These are phyloP conservation scores for Zarea fungicola DNA, from an alignment of 2,329 filamentous ascomycete species.

Conservation along the genomic window DNA sequence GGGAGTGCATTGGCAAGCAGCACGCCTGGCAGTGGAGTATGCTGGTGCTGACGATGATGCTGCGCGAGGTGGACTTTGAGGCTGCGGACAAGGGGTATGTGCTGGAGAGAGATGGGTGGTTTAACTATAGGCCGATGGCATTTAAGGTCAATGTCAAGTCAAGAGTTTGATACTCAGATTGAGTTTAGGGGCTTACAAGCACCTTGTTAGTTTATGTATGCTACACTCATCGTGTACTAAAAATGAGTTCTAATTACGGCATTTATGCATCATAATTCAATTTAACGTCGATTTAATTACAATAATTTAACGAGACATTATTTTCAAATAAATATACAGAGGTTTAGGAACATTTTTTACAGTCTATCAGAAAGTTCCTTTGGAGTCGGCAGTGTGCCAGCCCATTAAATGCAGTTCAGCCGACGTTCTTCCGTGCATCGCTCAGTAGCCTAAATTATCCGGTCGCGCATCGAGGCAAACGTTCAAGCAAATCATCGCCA, in stretches of 20 bases:
- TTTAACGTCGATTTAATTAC: no score
- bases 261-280: no score
- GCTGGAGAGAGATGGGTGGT: slow-evolving; percentile 45
- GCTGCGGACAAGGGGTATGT: slow-evolving; percentile 34
- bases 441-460: slow-evolving; percentile 3
- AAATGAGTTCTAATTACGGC: no score
- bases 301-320: no score
- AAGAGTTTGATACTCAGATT: slow-evolving; percentile 18
- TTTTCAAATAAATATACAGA: no score
- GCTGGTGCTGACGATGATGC: slow-evolving; percentile 36
- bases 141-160: slow-evolving; percentile 40
- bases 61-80: slow-evolving; percentile 43
- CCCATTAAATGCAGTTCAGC: slow-evolving; percentile 10
- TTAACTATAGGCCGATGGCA: slow-evolving; percentile 44
- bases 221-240: no score
- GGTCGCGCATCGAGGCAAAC: slow-evolving; percentile 2
- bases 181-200: not conserved
- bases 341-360: no score
- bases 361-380: no score
- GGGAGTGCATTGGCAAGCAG: slow-evolving; percentile 47
- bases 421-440: slow-evolving; percentile 7
- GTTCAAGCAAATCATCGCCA: not conserved
- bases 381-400: no score
- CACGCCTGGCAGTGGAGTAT: slow-evolving; percentile 44
- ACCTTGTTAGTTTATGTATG: no score